Conservation (phyloP, 208 protist genomes). For the Herpetomonas muscarum region DNA sequence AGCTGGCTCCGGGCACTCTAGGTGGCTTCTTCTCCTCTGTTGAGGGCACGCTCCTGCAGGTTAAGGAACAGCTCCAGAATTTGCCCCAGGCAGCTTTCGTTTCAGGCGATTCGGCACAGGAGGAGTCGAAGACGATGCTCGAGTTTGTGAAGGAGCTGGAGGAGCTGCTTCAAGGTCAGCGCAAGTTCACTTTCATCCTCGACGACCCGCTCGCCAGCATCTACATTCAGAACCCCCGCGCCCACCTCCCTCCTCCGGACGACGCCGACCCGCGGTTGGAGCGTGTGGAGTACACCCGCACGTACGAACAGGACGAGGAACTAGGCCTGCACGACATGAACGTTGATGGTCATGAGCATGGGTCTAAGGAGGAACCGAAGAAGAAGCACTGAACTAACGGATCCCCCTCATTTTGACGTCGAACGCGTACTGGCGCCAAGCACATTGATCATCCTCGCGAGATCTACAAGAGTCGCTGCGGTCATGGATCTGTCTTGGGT, state of each 20-base stretch:
- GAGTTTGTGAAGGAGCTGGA: slow-evolving; percentile 82
- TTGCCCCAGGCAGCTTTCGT: slow-evolving; percentile 79
- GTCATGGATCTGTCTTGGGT: too few relatives aligned
- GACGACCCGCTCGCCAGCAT: slow-evolving; percentile 91
- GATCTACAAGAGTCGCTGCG: too few relatives aligned
- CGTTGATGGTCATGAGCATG: slow-evolving; percentile 16
- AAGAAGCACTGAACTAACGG: neutral
- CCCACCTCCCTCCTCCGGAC: slow-evolving; percentile 78
- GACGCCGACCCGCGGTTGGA: slow-evolving; percentile 81
- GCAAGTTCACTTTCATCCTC: slow-evolving; percentile 89
- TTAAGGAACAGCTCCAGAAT: slow-evolving; percentile 81
- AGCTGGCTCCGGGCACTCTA: slow-evolving; percentile 85
- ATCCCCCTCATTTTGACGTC: too few relatives aligned
- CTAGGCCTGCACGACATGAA: slow-evolving; percentile 87
- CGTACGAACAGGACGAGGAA: slow-evolving; percentile 92
- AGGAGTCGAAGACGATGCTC: slow-evolving; percentile 60
- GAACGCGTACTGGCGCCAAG: too few relatives aligned
- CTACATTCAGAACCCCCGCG: slow-evolving; percentile 92
- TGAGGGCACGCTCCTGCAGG: slow-evolving; percentile 86
- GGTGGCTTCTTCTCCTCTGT: slow-evolving; percentile 94
- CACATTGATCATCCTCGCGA: too few relatives aligned
- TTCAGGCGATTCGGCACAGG: slow-evolving; percentile 62
- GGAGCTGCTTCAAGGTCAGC: slow-evolving; percentile 52
- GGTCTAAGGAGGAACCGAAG: neutral
- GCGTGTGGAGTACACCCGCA: slow-evolving; percentile 78